A percentile compares a stretch with the other conserved stretches of the same genome.
Evolutionary conservation across 352 stramenopile species (phyloP).

Genomic region (Pythium grandisporangium): DNA sequence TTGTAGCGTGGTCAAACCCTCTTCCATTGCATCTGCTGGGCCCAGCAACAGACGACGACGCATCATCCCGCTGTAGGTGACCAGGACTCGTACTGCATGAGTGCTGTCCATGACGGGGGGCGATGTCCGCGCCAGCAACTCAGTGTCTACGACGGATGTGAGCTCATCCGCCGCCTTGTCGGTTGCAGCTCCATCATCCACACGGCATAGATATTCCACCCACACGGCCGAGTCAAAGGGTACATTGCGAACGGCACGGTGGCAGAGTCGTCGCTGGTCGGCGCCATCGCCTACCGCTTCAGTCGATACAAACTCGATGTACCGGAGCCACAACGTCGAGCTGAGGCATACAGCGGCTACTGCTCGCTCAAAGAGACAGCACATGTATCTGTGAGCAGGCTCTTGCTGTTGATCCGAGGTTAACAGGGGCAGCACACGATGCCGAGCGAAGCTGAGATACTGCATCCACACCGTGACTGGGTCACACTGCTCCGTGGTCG

Average conservation of each 20-base stretch:
- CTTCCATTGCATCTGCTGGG: too few relatives aligned
- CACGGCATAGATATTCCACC: slow-evolving; percentile 40
- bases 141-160: slow-evolving; percentile 10
- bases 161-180: slow-evolving; percentile 13
- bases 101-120: slow-evolving; percentile 43
- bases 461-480: slow-evolving; percentile 45
- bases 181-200: slow-evolving; percentile 19
- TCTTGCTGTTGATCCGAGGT: background rate
- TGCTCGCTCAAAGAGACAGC: slow-evolving; percentile 47
- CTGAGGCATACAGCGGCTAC: slow-evolving; percentile 47
- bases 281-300: background rate
- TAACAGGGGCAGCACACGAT: slow-evolving; percentile 31
- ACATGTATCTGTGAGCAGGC: slow-evolving; percentile 14
- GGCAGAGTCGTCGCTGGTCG: slow-evolving; percentile 9
- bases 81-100: slow-evolving; percentile 34
- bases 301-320: slow-evolving; percentile 24
- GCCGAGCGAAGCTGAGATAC: slow-evolving; percentile 61
- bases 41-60: too few relatives aligned
- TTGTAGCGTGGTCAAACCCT: slow-evolving; percentile 14
- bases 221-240: slow-evolving; percentile 54
- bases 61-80: slow-evolving; percentile 16
- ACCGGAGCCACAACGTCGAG: slow-evolving; percentile 41
- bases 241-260: slow-evolving; percentile 49
- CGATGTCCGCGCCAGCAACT: slow-evolving; percentile 20
- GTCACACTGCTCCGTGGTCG: slow-evolving; percentile 15